These are phyloP conservation scores for Calonectria pteridis DNA, from an alignment of 2,329 filamentous ascomycete species.

Conservation along the genomic window DNA sequence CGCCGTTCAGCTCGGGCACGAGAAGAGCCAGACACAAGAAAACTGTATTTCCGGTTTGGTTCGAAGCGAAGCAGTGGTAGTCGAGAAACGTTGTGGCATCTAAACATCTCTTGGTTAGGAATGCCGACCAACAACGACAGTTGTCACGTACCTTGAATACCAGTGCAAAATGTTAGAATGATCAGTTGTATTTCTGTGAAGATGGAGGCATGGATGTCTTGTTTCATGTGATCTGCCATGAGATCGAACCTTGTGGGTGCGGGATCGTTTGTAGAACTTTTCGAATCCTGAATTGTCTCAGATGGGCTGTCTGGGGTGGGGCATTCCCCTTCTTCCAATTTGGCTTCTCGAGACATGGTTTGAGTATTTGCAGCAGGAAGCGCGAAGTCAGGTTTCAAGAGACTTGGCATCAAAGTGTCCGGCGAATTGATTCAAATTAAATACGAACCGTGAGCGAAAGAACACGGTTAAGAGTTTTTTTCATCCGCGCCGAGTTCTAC, in stretches of 20 bases:
- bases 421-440: background rate
- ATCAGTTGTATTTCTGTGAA: background rate
- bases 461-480: background rate
- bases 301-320: background rate
- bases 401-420: background rate
- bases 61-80: background rate
- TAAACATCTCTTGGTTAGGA: background rate
- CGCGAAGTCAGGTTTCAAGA: background rate
- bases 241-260: background rate
- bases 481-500: background rate
- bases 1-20: background rate
- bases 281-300: background rate
- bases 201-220: background rate
- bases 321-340: background rate
- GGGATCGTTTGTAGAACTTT: background rate
- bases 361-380: background rate
- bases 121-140: background rate
- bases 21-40: constrained; percentile 1
- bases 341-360: background rate
- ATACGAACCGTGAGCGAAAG: background rate
- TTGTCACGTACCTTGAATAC: background rate
- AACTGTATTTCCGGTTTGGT: constrained; percentile 3
- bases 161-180: background rate
- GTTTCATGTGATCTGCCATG: background rate
- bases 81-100: constrained; percentile 1